Evolutionary conservation across 331 rosid species (phyloP).

Genomic region (Rhamnella rubrinervis): DNA sequence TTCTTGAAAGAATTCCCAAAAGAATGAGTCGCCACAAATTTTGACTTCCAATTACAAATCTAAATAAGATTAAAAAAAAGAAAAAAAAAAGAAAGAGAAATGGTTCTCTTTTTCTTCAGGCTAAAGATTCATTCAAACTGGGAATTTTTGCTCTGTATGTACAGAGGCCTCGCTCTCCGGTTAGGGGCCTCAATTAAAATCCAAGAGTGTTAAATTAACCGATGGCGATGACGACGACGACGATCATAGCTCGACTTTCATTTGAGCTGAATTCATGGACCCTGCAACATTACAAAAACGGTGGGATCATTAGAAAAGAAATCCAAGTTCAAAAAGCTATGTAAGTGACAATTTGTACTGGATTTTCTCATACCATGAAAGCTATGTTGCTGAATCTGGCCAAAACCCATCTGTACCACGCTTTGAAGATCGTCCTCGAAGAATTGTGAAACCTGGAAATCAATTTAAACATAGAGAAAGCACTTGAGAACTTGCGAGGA

Average conservation of each 20-base stretch:
- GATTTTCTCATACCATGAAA: conserved; percentile 29
- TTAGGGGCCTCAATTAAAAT: conserved; percentile 30
- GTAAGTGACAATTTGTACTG: not conserved
- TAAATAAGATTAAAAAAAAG: not conserved
- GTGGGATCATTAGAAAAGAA: not conserved
- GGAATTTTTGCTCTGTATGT: conserved; percentile 38
- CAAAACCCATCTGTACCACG: conserved; percentile 55
- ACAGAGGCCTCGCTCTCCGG: conserved; percentile 33
- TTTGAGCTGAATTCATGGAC: conserved; percentile 37
- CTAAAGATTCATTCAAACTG: conserved; percentile 32
- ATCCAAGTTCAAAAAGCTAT: not conserved
- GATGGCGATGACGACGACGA: too few species aligned
- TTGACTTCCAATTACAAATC: conserved; percentile 21
- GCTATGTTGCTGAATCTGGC: conserved; percentile 41
- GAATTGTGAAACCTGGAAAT: conserved; percentile 35
- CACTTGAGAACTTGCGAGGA: conserved; percentile 16
- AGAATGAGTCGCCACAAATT: conserved; percentile 43
- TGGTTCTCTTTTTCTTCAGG: conserved; percentile 28
- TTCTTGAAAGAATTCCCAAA: conserved; percentile 44
- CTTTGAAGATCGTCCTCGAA: conserved; percentile 61
- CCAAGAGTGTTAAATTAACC: conserved; percentile 19
- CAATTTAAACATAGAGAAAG: not conserved
- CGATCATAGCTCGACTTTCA: conserved; percentile 47
- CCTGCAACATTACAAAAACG: conserved; percentile 29
- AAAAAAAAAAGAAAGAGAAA: conserved; percentile 10